Evolutionary conservation across 352 stramenopile species (phyloP), one percentile per base, ranked within the genome.

Genomic region (Phytopythium oedochilum): DNA sequence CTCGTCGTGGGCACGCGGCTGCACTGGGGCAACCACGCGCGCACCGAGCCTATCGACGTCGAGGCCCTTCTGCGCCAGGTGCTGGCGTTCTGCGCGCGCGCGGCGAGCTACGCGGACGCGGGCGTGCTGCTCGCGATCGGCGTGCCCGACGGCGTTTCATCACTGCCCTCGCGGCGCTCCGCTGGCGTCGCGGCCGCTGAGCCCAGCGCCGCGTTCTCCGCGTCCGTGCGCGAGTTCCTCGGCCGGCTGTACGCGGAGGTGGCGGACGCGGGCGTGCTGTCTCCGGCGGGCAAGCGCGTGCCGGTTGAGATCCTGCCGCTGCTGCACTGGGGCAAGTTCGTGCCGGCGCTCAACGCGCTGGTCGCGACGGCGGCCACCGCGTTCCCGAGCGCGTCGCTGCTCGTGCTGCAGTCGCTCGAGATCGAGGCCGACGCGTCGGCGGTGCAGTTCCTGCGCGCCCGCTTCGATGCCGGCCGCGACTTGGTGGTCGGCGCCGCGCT

Each of bases 341-440:
- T 97, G 34, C 92, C 94, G n/a, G 95, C 94, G 14, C 65, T 99
- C 20, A 99, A 98, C 67, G 94, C 94, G 23, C 74, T 98, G 32
- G 62, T 98, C 3, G 59, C 56, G 3, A 89, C 80, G n/a, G 80
- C 90, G 2, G 64, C 74, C 5, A 76, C 74, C n/a, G 52, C 53
- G 55, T 89, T 88, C 57, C 80, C 75, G 1, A 28, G 59, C 26
- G 63, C 72, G 12, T 63, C 65, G 14, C 71, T 73, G n/a, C 70
- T 97, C 23, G 46, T 98, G 15, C 80, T 98, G 46, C 78, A 96
- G 55, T 98, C 94, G 0, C 77, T 98, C 8, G 96, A 99, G 73
- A 86, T 97, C 4, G 53, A 75, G 9, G 70, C 89, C n/a, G 55
- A 73, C 11, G 58, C 63, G 11, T 56, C 66, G 18, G 70, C 73